Percentiles rank a stretch among this genome's conserved stretches.
Evolutionary conservation across 352 stramenopile genomes (phyloP).

Genomic region (Phytophthora hybrid): DNA sequence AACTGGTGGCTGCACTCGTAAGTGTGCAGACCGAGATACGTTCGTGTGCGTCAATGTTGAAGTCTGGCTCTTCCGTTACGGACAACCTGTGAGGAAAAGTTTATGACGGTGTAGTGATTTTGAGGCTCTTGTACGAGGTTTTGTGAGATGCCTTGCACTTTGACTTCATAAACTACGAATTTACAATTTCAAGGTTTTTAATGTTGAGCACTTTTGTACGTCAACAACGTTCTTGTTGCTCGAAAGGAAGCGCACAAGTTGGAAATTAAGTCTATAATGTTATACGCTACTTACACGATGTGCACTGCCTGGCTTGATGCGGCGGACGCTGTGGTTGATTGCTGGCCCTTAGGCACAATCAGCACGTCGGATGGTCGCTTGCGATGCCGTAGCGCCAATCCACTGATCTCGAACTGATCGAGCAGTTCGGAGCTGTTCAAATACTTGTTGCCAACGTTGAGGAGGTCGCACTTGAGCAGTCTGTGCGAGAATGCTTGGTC

Average conservation of each 20-base stretch:
- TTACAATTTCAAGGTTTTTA: too few species aligned
- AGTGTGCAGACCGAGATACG: constrained; percentile 9
- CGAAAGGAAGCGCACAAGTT: not conserved
- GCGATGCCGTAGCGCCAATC: constrained; percentile 54
- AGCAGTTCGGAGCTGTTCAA: constrained; percentile 64
- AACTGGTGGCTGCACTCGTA: not conserved
- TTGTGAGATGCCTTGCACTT: too few species aligned
- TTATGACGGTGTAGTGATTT: not conserved
- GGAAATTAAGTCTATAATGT: constrained; percentile 46
- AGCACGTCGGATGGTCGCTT: constrained; percentile 50
- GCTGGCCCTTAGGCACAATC: constrained; percentile 43
- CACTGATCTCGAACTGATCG: constrained; percentile 65
- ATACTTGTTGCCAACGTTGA: constrained; percentile 58
- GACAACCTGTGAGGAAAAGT: not conserved
- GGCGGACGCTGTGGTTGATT: constrained; percentile 32
- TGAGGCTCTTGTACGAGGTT: too few species aligned
- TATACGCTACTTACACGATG: constrained; percentile 39
- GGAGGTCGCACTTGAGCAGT: constrained; percentile 58
- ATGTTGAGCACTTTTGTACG: too few species aligned
- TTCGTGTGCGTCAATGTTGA: constrained; percentile 12
- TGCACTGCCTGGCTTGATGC: constrained; percentile 34
- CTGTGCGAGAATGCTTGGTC: constrained; percentile 47
- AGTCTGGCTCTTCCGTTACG: constrained; percentile 15
- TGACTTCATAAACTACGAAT: too few species aligned
- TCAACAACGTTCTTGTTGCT: not conserved